Conservation (phyloP, 805 yeast species). For the Candida tallmaniae region DNA sequence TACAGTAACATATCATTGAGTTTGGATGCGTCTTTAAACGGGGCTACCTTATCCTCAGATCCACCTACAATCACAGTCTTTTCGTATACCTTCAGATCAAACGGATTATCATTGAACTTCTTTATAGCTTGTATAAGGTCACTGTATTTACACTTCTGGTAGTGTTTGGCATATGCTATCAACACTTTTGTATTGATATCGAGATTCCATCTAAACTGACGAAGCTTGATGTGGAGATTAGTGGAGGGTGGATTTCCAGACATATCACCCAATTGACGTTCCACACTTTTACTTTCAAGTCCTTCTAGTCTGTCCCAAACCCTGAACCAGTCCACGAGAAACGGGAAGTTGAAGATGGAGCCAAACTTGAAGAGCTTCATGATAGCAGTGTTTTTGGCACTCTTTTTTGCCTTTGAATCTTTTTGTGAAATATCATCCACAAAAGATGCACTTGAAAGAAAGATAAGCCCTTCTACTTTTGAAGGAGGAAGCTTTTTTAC, state of each 20-base stretch:
- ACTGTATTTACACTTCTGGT: slow-evolving; percentile 35
- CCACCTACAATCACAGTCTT: slow-evolving; percentile 60
- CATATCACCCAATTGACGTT: slow-evolving; percentile 42
- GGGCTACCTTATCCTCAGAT: slow-evolving; percentile 52
- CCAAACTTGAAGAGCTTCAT: slow-evolving; percentile 14
- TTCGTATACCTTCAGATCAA: slow-evolving; percentile 25
- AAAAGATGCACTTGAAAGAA: slow-evolving; percentile 48
- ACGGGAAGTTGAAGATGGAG: slow-evolving; percentile 36
- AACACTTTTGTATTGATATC: slow-evolving; percentile 55
- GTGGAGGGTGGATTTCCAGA: slow-evolving; percentile 5
- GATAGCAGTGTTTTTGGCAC: slow-evolving; percentile 3
- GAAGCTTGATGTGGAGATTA: slow-evolving; percentile 36
- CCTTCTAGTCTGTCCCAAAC: slow-evolving; percentile 61
- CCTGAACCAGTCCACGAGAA: slow-evolving; percentile 52
- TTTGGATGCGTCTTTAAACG: slow-evolving; percentile 32
- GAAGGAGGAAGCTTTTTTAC: slow-evolving; percentile 30
- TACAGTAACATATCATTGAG: slow-evolving; percentile 22
- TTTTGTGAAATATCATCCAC: slow-evolving; percentile 14
- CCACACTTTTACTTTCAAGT: slow-evolving; percentile 54
- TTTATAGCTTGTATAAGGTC: slow-evolving; percentile 42
- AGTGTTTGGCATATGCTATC: slow-evolving; percentile 50
- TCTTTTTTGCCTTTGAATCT: not conserved
- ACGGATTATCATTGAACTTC: slow-evolving; percentile 30
- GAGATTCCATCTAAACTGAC: slow-evolving; percentile 69
- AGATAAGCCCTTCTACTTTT: slow-evolving; percentile 43